Evolutionary conservation across 306 rosid species (phyloP), one percentile per base, ranked within the genome.

Genomic region (Amphicarpaea edgeworthii): DNA sequence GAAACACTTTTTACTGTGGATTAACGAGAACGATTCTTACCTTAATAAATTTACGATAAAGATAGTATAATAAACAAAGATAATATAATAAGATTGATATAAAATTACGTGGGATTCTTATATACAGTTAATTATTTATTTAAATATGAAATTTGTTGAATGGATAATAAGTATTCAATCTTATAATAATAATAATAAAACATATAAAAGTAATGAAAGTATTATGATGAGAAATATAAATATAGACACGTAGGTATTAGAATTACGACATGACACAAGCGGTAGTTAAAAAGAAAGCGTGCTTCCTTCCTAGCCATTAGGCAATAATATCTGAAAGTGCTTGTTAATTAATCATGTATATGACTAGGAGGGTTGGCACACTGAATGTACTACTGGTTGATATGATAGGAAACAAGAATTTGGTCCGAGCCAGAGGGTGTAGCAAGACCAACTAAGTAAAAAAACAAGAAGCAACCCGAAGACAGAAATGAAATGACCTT

Each of bases 381-480:
- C 32, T 41, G 4, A 64, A 38, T 38, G 70, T 38, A 21, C 10
- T 19, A 12, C 12, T 21, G n/a, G n/a, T n/a, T n/a, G n/a, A n/a
- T n/a, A n/a, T 66, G 71, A 66, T 66, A 42, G 54, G 34, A 42
- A 42, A 40, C 51, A 40, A 42, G 54, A 66, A 21, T 66, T 42
- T 42, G 71, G 50, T 66, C 71, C 71, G 42, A 66, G 51, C 2
- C 11, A 12, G 51, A 64, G 6, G 6, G 0, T 11, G 32, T 19
- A 59, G 6, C 42, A 59, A 59, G 68, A 61, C 21, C 2, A 28
- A 28, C 32, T n/a, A 64, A 40, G 45, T 7, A 19, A 51, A 65
- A 41, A 40, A 24, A 14, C 12, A 23, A 20, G 3, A 38, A 19
- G 1, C 46, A 38, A 23, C 70, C 15, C 32, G 21, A 11, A 40